These are phyloP conservation scores for Lonicera japonica DNA, from an alignment of 129 eudicot genomes.

Conservation along the genomic window DNA sequence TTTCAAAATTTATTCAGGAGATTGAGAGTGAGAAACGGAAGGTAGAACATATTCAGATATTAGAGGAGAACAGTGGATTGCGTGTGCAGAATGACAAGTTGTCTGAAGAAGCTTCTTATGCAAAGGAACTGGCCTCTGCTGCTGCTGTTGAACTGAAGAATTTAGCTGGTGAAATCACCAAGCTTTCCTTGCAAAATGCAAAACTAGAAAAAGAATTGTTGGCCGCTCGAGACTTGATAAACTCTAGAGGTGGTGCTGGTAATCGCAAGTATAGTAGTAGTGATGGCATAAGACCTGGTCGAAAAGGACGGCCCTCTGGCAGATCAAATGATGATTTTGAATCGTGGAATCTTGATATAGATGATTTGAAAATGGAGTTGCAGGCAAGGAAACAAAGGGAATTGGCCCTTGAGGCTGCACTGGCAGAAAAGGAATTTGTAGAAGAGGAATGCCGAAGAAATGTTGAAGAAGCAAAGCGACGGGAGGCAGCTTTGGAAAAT, in stretches of 20 bases:
- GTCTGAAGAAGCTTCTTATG: conserved; percentile 95
- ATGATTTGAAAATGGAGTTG: conserved; percentile 67
- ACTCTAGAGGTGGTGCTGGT: conserved; percentile 40
- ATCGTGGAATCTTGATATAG: conserved; percentile 62
- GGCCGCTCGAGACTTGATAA: conserved; percentile 54
- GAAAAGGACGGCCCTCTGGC: conserved; percentile 55
- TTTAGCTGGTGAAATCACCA: conserved; percentile 85
- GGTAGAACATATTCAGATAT: conserved; percentile 59
- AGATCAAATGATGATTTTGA: conserved; percentile 67
- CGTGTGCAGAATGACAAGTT: conserved; percentile 77
- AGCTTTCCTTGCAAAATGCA: conserved; percentile 67
- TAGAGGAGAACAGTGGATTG: conserved; percentile 85
- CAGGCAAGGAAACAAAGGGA: conserved; percentile 75
- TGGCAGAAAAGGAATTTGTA: conserved; percentile 58
- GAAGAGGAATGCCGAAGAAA: conserved; percentile 67
- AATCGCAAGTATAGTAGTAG: conserved; percentile 35
- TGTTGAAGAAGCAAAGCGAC: conserved; percentile 64
- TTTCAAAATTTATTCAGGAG: conserved; percentile 44
- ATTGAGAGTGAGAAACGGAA: conserved; percentile 71
- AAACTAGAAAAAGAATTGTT: conserved; percentile 79
- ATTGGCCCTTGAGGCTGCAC: conserved; percentile 75
- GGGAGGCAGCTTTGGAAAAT: conserved; percentile 76
- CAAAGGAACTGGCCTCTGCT: conserved; percentile 94
- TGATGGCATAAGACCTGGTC: conserved; percentile 47
- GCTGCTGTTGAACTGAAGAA: conserved; percentile 91